Conservation (phyloP, 2,329 filamentous ascomycete species). For the Diaporthe sp. region DNA sequence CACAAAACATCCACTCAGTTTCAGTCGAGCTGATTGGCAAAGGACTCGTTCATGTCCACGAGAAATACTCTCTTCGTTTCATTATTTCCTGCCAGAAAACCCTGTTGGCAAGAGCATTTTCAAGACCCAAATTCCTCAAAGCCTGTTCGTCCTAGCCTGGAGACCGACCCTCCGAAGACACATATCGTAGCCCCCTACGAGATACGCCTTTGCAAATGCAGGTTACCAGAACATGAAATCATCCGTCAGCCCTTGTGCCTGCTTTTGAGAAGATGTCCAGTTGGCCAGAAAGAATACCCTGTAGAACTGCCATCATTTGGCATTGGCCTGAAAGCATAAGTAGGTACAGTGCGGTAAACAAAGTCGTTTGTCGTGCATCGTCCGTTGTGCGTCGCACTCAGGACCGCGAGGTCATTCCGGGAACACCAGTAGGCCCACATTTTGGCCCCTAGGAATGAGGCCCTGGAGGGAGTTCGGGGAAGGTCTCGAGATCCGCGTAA, state of each 20-base stretch:
- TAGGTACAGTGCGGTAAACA: conserved; percentile 21
- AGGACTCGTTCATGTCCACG: background rate
- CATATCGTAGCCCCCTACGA: conserved; percentile 24
- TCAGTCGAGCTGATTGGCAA: background rate
- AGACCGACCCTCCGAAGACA: conserved; percentile 20
- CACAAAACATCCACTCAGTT: background rate
- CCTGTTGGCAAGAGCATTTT: conserved; percentile 5
- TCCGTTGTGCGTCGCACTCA: background rate
- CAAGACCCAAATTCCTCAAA: conserved; percentile 3
- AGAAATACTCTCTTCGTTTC: conserved; percentile 25
- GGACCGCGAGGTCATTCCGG: background rate
- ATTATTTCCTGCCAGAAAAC: conserved; percentile 4
- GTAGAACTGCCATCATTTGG: conserved; percentile 7
- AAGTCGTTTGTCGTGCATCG: conserved; percentile 1
- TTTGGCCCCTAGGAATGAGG: conserved; percentile 36
- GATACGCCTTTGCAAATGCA: conserved; percentile 33
- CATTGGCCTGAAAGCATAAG: conserved; percentile 20
- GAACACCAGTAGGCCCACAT: conserved; percentile 12
- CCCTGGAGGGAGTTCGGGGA: conserved; percentile 38
- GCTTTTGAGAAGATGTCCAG: conserved; percentile 9
- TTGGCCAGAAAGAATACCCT: conserved; percentile 6
- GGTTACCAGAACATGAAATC: conserved; percentile 26
- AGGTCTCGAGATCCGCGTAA: conserved; percentile 73
- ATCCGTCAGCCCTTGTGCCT: conserved; percentile 13
- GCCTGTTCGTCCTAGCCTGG: conserved; percentile 12